Conservation (phyloP, 2,329 filamentous ascomycete genomes). For the Triangularia verruculosa region DNA sequence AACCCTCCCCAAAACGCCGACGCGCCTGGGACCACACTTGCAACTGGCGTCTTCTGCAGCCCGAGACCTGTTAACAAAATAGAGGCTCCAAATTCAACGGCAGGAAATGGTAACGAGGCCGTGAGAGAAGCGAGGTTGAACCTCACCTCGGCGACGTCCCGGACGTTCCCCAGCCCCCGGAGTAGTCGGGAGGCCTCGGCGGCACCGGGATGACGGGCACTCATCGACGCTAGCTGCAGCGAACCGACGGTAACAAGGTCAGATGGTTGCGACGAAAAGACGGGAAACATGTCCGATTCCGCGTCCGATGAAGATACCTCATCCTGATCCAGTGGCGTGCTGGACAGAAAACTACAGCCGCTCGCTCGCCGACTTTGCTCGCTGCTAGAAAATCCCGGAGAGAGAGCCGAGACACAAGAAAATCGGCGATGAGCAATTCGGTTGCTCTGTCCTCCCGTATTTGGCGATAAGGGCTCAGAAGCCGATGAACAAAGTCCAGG, state of each 20-base stretch:
- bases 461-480: slow-evolving; percentile 12
- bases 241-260: slow-evolving; percentile 24
- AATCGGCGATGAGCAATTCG: not conserved
- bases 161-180: slow-evolving; percentile 4
- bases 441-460: not conserved
- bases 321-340: slow-evolving; percentile 9
- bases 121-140: slow-evolving; percentile 3
- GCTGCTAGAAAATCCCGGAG: not conserved
- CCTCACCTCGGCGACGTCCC: slow-evolving; percentile 3
- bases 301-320: slow-evolving; percentile 4
- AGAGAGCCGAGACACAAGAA: slow-evolving; percentile 12
- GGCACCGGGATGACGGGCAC: slow-evolving; percentile 20
- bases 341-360: slow-evolving; percentile 8
- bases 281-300: slow-evolving; percentile 12
- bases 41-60: not conserved
- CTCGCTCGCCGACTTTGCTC: slow-evolving; percentile 7
- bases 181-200: slow-evolving; percentile 17
- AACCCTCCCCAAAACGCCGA: not conserved
- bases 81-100: not conserved
- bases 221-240: slow-evolving; percentile 25
- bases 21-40: not conserved
- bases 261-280: slow-evolving; percentile 18
- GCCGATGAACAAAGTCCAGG: not conserved
- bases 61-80: slow-evolving; percentile 7
- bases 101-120: slow-evolving; percentile 7